Evolutionary conservation across 2,329 filamentous ascomycete species (phyloP).

Genomic region (Xylaria digitata): DNA sequence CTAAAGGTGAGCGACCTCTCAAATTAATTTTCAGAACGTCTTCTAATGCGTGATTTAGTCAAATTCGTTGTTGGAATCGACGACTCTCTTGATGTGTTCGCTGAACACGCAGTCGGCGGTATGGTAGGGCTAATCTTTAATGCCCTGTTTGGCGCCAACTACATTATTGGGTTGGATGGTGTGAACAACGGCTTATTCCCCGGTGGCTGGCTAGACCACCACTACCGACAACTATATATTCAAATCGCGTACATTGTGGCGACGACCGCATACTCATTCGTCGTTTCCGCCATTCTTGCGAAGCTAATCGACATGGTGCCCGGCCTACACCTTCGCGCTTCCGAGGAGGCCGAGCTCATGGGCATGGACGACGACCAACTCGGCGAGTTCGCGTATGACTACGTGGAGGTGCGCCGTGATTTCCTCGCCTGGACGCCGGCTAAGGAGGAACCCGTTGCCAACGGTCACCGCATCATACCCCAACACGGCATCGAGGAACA

Average conservation of each 20-base stretch:
- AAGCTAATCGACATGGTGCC: conserved; percentile 80
- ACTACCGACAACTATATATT: conserved; percentile 80
- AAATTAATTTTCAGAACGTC: not conserved
- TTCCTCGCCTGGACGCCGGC: conserved; percentile 89
- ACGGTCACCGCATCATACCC: conserved; percentile 69
- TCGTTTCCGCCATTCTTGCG: conserved; percentile 78
- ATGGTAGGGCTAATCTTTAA: conserved; percentile 79
- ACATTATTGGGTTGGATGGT: conserved; percentile 79
- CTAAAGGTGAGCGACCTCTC: conserved; percentile 60
- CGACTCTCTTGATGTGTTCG: conserved; percentile 78
- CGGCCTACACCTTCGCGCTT: conserved; percentile 81
- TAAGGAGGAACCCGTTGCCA: conserved; percentile 70
- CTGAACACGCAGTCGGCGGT: conserved; percentile 76
- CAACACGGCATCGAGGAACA: conserved; percentile 80
- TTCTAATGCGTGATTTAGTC: conserved; percentile 52
- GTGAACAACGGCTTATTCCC: conserved; percentile 73
- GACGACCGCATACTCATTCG: conserved; percentile 74
- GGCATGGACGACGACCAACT: conserved; percentile 93
- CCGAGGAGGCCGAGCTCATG: conserved; percentile 83
- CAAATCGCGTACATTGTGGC: conserved; percentile 82
- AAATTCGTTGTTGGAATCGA: conserved; percentile 73
- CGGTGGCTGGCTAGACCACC: conserved; percentile 81
- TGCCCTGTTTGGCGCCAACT: conserved; percentile 75
- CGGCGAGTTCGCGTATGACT: conserved; percentile 90
- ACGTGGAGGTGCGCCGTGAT: conserved; percentile 87